A percentile compares a stretch with the other conserved stretches of the same genome.
Conservation (phyloP, 2,329 filamentous ascomycete species). For the Pseudogymnoascus sp. region DNA sequence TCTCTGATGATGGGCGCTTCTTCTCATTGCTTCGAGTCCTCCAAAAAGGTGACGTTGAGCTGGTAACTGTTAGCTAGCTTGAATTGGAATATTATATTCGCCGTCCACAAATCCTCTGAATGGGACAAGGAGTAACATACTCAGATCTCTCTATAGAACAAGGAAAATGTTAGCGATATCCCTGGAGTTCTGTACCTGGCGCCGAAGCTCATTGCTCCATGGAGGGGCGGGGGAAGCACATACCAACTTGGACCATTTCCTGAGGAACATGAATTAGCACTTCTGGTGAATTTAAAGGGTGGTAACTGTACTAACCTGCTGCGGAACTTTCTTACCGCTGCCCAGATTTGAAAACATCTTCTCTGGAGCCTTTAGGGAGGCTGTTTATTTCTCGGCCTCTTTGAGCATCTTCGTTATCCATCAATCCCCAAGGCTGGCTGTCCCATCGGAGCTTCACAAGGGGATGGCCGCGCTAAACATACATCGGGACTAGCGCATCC, state of each 20-base stretch:
- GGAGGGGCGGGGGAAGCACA: constrained; percentile 37
- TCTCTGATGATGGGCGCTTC: constrained; percentile 45
- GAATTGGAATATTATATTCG: constrained; percentile 9
- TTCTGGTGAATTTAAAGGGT: constrained; percentile 9
- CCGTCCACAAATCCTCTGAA: constrained; percentile 9
- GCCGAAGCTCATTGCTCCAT: neutral
- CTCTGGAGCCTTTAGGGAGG: neutral
- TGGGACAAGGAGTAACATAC: constrained; percentile 38
- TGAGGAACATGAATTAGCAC: constrained; percentile 38
- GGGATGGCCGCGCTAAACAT: neutral
- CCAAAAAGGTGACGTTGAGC: constrained; percentile 88
- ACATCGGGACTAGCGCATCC: neutral
- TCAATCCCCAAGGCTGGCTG: constrained; percentile 9
- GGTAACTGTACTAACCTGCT: constrained; percentile 51
- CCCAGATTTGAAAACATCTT: constrained; percentile 57
- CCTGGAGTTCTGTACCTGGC: neutral
- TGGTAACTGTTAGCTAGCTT: constrained; percentile 33
- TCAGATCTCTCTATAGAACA: constrained; percentile 49
- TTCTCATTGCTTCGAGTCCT: constrained; percentile 48
- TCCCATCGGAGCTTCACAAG: constrained; percentile 6
- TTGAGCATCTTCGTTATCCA: constrained; percentile 3
- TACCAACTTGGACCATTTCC: constrained; percentile 99
- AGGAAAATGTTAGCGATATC: constrained; percentile 17
- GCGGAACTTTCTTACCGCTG: constrained; percentile 60
- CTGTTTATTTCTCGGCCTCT: constrained; percentile 1